Evolutionary conservation across 2,329 filamentous ascomycete species (phyloP).

Genomic region (Colletotrichum agaves): DNA sequence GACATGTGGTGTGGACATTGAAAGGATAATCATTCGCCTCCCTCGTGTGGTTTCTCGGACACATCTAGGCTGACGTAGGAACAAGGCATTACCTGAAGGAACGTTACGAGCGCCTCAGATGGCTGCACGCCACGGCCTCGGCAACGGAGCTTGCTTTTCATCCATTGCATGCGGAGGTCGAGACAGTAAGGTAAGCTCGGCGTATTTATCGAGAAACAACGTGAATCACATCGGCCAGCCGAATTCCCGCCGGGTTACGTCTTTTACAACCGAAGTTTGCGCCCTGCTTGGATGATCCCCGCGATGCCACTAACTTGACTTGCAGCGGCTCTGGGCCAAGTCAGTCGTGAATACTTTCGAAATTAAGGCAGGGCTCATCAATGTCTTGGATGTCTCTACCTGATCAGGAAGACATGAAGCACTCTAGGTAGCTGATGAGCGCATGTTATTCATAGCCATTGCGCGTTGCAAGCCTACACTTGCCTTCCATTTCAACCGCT

Average conservation of each 20-base stretch:
- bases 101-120: neutral
- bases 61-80: neutral
- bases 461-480: neutral
- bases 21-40: neutral
- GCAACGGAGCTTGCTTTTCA: neutral
- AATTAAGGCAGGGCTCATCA: neutral
- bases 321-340: neutral
- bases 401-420: neutral
- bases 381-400: neutral
- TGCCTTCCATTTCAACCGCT: neutral
- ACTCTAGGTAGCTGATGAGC: neutral
- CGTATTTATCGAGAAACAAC: neutral
- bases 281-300: slow-evolving; percentile 8
- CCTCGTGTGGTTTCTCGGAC: neutral
- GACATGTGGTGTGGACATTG: neutral
- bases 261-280: slow-evolving; percentile 1
- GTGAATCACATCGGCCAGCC: neutral
- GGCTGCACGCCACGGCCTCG: neutral
- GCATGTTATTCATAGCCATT: slow-evolving; percentile 16
- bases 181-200: neutral
- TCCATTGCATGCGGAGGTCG: neutral
- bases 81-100: neutral
- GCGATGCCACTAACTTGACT: neutral
- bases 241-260: neutral
- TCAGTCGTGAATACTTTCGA: neutral